Base-by-base conservation (phyloP, 495 filamentous ascomycete species). In the Trichoderma erinaceum region DNA sequence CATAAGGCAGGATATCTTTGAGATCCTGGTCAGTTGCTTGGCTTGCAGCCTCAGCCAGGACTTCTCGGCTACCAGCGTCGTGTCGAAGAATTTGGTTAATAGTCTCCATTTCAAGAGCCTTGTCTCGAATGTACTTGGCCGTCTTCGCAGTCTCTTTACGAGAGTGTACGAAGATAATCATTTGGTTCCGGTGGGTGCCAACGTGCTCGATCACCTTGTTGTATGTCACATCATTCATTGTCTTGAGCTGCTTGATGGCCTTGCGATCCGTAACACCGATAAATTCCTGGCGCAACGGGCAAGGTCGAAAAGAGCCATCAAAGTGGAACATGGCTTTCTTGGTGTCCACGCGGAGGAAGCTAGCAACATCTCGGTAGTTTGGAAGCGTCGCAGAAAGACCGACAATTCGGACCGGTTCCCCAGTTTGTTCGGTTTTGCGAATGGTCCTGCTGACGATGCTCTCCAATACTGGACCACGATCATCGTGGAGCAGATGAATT, bases 171-270 rank as follows among this genome's bases (percentile, higher is more conserved):
- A 99, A 99, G 64, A 99, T 94, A 56, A 99, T 86, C 92, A 99
- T 97, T 78, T 99, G 95, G 72, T 97, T 93, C 67, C 88, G 85
- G 69, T 94, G 89, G 65, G 88, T 86, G 1, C 93, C 94, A 29
- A 97, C 95, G 73, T 99, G 95, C 76, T 99, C 95, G 69, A 99
- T 85, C 23, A 98, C 93, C 75, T 99, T 99, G 61, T 88, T 96
- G 76, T 99, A 98, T 65, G 92, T 96, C 46, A 99, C 92, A 72
- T 99, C 95, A 70, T 99, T 99, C 95, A 99, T 99, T 0, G 90
- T 96, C 84, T 97, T 97, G 64, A 99, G 82, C 78, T 99, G 95
- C 79, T 97, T 99, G 81, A 98, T 99, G 21, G 95, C 91, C 73
- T 99, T 99, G 79, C 93, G 96, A 69, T 99, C 95, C 0, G 92